Evolutionary conservation across 2,329 filamentous ascomycete species (phyloP).

Genomic region (Dactylellina cionopaga): DNA sequence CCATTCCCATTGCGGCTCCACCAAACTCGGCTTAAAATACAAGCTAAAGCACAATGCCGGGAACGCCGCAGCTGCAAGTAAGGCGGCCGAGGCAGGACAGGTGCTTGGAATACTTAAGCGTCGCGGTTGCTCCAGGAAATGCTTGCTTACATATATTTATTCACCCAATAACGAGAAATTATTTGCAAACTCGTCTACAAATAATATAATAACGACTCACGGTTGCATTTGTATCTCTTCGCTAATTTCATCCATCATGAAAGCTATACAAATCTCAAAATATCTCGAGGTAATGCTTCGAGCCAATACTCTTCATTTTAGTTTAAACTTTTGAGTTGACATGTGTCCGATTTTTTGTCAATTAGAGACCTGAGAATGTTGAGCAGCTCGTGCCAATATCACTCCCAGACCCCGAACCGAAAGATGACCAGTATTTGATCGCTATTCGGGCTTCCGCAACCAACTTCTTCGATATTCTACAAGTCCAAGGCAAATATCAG

Average conservation of each 20-base stretch:
- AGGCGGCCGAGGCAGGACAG: not conserved
- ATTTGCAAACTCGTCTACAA: no score
- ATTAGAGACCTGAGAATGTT: slow-evolving; percentile 83
- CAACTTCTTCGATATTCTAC: slow-evolving; percentile 97
- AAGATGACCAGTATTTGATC: slow-evolving; percentile 81
- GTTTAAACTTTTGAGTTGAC: no score
- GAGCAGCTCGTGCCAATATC: slow-evolving; percentile 78
- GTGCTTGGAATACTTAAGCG: no score
- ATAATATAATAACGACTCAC: no score
- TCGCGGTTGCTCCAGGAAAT: no score
- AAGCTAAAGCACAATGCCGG: no score
- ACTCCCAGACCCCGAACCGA: slow-evolving; percentile 78
- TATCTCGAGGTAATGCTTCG: slow-evolving; percentile 73
- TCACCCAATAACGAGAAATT: no score
- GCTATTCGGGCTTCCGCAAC: slow-evolving; percentile 85
- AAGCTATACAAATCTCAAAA: slow-evolving; percentile 76
- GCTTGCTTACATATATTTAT: no score
- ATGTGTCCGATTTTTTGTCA: no score
- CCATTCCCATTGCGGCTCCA: no score
- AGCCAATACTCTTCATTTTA: no score
- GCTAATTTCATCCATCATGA: slow-evolving; percentile 69
- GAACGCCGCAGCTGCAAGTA: not conserved
- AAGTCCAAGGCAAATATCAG: slow-evolving; percentile 96
- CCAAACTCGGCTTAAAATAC: slow-evolving; percentile 17
- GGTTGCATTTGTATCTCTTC: no score